Percentiles rank a stretch among this genome's conserved stretches.
phyloP scores from a whole-genome alignment of 345 rosid species.

The Camelina laxa region DNA sequence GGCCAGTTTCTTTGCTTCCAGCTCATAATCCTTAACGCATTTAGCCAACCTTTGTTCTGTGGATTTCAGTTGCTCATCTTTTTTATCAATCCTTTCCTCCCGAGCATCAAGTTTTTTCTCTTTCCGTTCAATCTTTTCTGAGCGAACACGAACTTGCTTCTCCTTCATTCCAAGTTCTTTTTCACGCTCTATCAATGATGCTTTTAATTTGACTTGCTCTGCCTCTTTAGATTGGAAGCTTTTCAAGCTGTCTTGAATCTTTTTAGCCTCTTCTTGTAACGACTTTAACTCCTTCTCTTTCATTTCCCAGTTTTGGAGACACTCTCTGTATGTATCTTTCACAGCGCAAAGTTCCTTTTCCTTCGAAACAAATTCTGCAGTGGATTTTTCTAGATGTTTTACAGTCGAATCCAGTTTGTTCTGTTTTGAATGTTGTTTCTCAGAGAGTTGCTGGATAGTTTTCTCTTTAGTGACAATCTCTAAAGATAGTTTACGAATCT shows the following conservation, averaged over 20 bases:
- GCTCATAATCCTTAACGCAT: slow-evolving; percentile 30
- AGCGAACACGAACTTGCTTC: slow-evolving; percentile 38
- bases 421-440: slow-evolving; percentile 30
- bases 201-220: slow-evolving; percentile 23
- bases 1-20: slow-evolving; percentile 23
- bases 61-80: slow-evolving; percentile 29
- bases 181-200: slow-evolving; percentile 30
- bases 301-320: slow-evolving; percentile 30
- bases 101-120: slow-evolving; percentile 41
- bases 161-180: slow-evolving; percentile 37
- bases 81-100: slow-evolving; percentile 15
- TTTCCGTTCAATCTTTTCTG: slow-evolving; percentile 31
- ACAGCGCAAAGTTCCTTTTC: slow-evolving; percentile 35
- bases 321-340: not conserved
- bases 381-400: not conserved
- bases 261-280: slow-evolving; percentile 30
- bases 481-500: slow-evolving; percentile 25
- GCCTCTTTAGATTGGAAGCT: slow-evolving; percentile 42
- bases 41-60: slow-evolving; percentile 18
- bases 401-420: slow-evolving; percentile 30
- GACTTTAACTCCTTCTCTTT: slow-evolving; percentile 38
- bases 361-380: slow-evolving; percentile 29
- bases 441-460: slow-evolving; percentile 26
- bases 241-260: slow-evolving; percentile 27
- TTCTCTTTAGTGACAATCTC: slow-evolving; percentile 38